Base-by-base conservation (phyloP, 495 filamentous ascomycete species). In the Tuber magnatum region DNA sequence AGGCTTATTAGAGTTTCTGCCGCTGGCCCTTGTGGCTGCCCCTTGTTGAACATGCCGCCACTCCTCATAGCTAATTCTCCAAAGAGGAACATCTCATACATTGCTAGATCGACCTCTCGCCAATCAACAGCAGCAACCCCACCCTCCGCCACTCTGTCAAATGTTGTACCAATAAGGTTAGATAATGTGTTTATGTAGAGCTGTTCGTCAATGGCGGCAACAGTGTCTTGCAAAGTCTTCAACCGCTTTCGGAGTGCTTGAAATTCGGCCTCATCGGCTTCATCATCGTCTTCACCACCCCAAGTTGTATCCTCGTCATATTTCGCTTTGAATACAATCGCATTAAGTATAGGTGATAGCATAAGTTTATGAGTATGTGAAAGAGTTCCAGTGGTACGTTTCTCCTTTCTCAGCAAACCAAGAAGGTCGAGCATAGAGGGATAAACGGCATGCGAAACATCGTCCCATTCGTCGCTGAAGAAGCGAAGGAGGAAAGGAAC, bases 191-290 rank as follows among this genome's bases (percentile, higher is more conserved):
- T 90, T 61, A 97, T 90, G 81, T 94, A 97, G 46, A 98, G 87
- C 24, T 84, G 85, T 83, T 97, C 91, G 79, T 98, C 92, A 38
- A 96, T 91, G 20, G 89, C 89, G 14, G 95, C 93, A 38, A 97
- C 89, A 42, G 90, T 92, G 84, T 97, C 95, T 83, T 99, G 95
- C 39, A 98, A 85, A 39, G 92, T 89, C 80, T 94, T 92, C 69
- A 99, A 86, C 75, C 91, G 87, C 82, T 96, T 97, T 71, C 96
- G 88, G 61, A 98, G 88, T 72, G 97, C 94, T 79, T 96, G 92
- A 81, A 98, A 98, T 82, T 99, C 95, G n/a, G 95, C 96, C 82
- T 98, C 96, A 82, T 99, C 95, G 2, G 93, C 97, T 83, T 94
- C 91, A 8, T 65, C 56, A 73, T 95, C 93, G 75, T 97, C 94